phyloP scores from a whole-genome alignment of 257 asterid species.

The Mentha longifolia region DNA sequence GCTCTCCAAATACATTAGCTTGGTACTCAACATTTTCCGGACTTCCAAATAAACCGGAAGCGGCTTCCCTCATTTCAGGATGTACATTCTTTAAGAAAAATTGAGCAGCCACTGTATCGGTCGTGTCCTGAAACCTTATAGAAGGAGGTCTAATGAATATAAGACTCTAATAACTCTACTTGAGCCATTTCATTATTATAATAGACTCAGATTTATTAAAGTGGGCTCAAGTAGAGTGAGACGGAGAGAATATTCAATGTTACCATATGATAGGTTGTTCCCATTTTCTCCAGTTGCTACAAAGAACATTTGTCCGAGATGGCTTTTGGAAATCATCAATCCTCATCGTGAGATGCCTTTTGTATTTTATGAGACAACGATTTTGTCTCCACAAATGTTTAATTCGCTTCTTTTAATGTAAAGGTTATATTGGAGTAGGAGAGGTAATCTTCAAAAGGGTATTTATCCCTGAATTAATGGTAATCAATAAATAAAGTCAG shows the following conservation, averaged over 20 bases:
- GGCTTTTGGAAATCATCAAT: constrained; percentile 95
- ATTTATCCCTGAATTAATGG: constrained; percentile 75
- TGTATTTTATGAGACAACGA: constrained; percentile 72
- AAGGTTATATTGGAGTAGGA: constrained; percentile 75
- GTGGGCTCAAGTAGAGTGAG: constrained; percentile 17
- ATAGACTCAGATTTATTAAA: constrained; percentile 13
- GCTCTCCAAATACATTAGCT: constrained; percentile 95
- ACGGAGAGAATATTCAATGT: constrained; percentile 24
- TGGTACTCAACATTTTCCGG: constrained; percentile 72
- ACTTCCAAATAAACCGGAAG: constrained; percentile 75
- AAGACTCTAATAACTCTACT: constrained; percentile 36
- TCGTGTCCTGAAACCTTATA: constrained; percentile 90
- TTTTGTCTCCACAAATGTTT: constrained; percentile 94
- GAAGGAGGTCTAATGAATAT: constrained; percentile 24
- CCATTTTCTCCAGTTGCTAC: constrained; percentile 94
- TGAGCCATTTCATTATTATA: too few relatives aligned
- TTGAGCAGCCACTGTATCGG: constrained; percentile 97
- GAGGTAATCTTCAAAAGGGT: constrained; percentile 86
- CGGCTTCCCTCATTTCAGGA: constrained; percentile 75
- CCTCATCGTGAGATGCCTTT: constrained; percentile 82
- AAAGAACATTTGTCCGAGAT: constrained; percentile 69
- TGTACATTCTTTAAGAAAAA: constrained; percentile 89
- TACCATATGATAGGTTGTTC: constrained; percentile 93
- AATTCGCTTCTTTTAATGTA: constrained; percentile 83
- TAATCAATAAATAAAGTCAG: constrained; percentile 30